These are phyloP conservation scores for Leccinum obscurum DNA, from an alignment of 768 basidiomycete genomes.

Conservation along the genomic window DNA sequence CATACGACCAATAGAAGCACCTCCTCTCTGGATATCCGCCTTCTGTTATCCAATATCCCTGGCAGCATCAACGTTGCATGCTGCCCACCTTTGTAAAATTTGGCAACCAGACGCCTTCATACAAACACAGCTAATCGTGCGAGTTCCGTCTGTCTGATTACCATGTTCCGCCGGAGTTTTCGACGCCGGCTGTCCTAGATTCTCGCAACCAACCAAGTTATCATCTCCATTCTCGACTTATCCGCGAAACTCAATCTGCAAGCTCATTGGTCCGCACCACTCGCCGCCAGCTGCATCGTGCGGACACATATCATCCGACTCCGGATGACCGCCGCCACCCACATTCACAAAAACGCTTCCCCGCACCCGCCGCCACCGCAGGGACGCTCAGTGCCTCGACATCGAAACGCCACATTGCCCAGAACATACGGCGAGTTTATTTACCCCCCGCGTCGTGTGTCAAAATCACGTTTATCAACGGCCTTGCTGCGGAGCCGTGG, in stretches of 20 bases:
- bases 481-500: background rate
- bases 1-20: slow-evolving; percentile 7
- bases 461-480: slow-evolving; percentile 4
- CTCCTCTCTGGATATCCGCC: background rate
- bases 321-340: slow-evolving; percentile 13
- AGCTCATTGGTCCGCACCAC: background rate
- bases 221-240: background rate
- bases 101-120: background rate
- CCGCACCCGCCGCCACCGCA: slow-evolving; percentile 30
- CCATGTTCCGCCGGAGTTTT: background rate
- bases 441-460: slow-evolving; percentile 11
- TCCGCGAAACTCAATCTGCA: background rate
- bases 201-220: background rate
- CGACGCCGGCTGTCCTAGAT: background rate
- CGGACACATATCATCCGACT: background rate
- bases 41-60: slow-evolving; percentile 6
- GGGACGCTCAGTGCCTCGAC: background rate
- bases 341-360: slow-evolving; percentile 10
- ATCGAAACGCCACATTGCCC: slow-evolving; percentile 9
- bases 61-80: background rate
- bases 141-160: background rate
- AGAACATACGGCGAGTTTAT: slow-evolving; percentile 11
- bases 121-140: background rate
- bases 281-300: background rate
- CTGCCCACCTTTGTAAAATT: background rate